Base-by-base conservation (phyloP, 1,284 basidiomycete species). In the Trametes versicolor region DNA sequence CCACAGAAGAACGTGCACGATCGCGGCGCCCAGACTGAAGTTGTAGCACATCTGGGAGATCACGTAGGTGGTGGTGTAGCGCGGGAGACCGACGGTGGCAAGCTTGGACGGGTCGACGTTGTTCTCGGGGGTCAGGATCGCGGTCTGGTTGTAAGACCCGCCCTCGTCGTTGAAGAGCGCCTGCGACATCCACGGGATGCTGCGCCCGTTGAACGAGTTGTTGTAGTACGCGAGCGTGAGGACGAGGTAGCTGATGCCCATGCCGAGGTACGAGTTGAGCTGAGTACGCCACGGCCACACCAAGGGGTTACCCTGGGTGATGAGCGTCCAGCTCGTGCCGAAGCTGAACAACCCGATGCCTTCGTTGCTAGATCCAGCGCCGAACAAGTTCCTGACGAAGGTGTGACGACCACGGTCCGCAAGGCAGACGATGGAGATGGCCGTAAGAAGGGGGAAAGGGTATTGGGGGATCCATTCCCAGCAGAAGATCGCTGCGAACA, bases 331-430 rank as follows among this genome's bases (percentile, higher is more conserved):
- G 54, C 82, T 83, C 27, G 83, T 80, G 62, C 80, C 75, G 71
- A 85, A 83, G 52, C 82, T 83, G 51, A 85, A 72, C 47, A 86
- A 66, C 6, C 84, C 84, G 29, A 85, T 79, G 4, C 84, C 84
- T 71, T 86, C 84, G 71, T 85, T 86, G 64, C 80, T 82, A 3
- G 82, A 83, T 0, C 83, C 83, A 10, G 81, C 84, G 60, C 84
- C 84, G 65, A 85, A 86, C 1, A 85, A 73, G 68, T 85, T 85
- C 50, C 83, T 79, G 1, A 85, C 77, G 60, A 84, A 81, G 1
- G 72, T 68, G 57, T 79, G 79, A 2, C 80, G 78, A 7, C 83
- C 83, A 63, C 84, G 83, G 70, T 84, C 83, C n/a, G 75, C 79
- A 6, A 86, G 66, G 63, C 84, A 86, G 48, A 86, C 78, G 63